Evolutionary conservation across 106 monocot species (phyloP), one percentile per base, ranked within the genome.

Genomic region (Posidonia australis): DNA sequence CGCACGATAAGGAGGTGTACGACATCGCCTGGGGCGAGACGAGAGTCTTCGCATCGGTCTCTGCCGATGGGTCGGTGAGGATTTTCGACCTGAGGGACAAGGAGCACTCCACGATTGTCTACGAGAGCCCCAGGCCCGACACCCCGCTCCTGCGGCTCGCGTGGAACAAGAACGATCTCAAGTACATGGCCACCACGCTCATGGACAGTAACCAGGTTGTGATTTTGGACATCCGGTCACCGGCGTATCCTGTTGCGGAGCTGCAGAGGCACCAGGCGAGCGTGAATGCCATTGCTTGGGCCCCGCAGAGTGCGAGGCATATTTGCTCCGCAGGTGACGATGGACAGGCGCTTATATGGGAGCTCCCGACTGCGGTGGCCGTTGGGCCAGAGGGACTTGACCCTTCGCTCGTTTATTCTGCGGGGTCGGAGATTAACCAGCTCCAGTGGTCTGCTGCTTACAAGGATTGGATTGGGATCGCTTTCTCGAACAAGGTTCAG

Each of bases 391-490:
- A 74, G 58, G 65, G 48, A 16, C 44, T 73, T 19, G 65, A 73
- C 20, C 96, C 96, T 0, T 82, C 87, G 58, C 78, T 98, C 19
- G 86, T 82, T 0, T 98, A 98, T 67, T 77, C 82, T 0, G 96
- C 96, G 0, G 96, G 96, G 14, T 78, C 90, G 3, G 90, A 98
- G 84, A 90, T 90, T 69, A 89, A 98, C 72, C 96, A 98, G 85
- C 81, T 98, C 52, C 96, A 98, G 78, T 98, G 96, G 96, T 90
- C 90, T 5, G 76, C 90, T 9, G 76, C 84, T 14, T 87, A 90
- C 71, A 90, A 90, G n/a, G 87, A 98, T 48, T 98, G 96, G 96
- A 84, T 98, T 24, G 87, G 86, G 18, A 98, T 98, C 29, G 96
- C 90, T 1, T 98, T 98, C 75, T 62, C 90, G 49, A 72, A 44